Evolutionary conservation across 257 asterid species (phyloP).

Genomic region (Ehretia macrophylla): DNA sequence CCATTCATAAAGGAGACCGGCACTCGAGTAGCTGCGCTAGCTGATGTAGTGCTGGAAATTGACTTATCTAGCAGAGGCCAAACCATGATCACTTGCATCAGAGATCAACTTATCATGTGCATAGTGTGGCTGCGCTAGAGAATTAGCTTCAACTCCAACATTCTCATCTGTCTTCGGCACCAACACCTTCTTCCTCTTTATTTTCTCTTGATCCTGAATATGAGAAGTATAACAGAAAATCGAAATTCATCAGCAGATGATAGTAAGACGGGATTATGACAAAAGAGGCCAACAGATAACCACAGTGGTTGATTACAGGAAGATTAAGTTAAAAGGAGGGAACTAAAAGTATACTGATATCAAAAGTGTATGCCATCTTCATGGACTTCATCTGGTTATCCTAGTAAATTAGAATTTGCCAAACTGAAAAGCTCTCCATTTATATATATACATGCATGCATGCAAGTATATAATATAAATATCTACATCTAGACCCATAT

Average conservation of each 20-base stretch:
- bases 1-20: slow-evolving; percentile 34
- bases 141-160: slow-evolving; percentile 27
- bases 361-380: too few species aligned
- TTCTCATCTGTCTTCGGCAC: slow-evolving; percentile 38
- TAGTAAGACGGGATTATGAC: background rate
- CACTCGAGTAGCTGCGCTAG: slow-evolving; percentile 28
- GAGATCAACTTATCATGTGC: slow-evolving; percentile 30
- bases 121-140: slow-evolving; percentile 32
- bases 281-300: background rate
- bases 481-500: too few species aligned
- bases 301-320: background rate
- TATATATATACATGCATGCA: too few species aligned
- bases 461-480: too few species aligned
- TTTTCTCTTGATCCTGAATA: slow-evolving; percentile 59
- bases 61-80: slow-evolving; percentile 32
- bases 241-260: background rate
- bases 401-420: too few species aligned
- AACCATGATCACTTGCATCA: slow-evolving; percentile 28
- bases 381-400: too few species aligned
- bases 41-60: slow-evolving; percentile 26
- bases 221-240: background rate
- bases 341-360: too few species aligned
- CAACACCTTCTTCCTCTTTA: slow-evolving; percentile 57
- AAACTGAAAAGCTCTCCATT: too few species aligned
- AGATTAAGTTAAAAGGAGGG: background rate